phyloP scores from a whole-genome alignment of 495 filamentous ascomycete species.

The Xylaria palmicola region DNA sequence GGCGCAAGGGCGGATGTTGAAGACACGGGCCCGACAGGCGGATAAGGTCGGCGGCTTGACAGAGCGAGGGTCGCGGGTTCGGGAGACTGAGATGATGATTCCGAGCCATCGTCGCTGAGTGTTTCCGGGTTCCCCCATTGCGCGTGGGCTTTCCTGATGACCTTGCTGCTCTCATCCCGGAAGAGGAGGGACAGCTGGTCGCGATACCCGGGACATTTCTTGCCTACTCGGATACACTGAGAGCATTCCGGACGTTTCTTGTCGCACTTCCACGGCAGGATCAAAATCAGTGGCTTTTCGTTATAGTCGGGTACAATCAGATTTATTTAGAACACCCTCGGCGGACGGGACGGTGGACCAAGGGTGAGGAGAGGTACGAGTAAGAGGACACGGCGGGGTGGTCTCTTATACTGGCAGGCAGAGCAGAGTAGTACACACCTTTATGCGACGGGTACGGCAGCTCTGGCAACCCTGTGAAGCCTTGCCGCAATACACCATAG shows the following conservation, averaged over 20 bases:
- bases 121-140: conserved; percentile 43
- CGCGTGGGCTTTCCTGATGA: conserved; percentile 62
- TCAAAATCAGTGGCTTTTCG: conserved; percentile 1
- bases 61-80: not conserved
- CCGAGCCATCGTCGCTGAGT: no score
- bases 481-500: conserved; percentile 73
- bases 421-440: conserved; percentile 39
- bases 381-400: conserved; percentile 11
- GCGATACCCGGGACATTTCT: conserved; percentile 68
- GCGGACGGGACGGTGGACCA: not conserved
- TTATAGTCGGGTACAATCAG: not conserved
- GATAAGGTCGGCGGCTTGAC: conserved; percentile 1
- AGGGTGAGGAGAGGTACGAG: conserved; percentile 5
- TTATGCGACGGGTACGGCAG: conserved; percentile 65
- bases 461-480: conserved; percentile 68
- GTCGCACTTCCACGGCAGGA: conserved; percentile 54
- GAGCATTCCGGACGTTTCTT: conserved; percentile 62
- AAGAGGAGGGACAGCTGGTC: conserved; percentile 70
- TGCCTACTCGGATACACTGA: conserved; percentile 58
- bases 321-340: not conserved
- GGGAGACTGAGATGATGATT: conserved; percentile 14
- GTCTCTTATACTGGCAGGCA: conserved; percentile 8
- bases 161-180: conserved; percentile 67
- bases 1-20: conserved; percentile 1
- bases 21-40: conserved; percentile 12